These are phyloP conservation scores for Penicillium argentinense DNA, from an alignment of 495 filamentous ascomycete species.

Conservation along the genomic window DNA sequence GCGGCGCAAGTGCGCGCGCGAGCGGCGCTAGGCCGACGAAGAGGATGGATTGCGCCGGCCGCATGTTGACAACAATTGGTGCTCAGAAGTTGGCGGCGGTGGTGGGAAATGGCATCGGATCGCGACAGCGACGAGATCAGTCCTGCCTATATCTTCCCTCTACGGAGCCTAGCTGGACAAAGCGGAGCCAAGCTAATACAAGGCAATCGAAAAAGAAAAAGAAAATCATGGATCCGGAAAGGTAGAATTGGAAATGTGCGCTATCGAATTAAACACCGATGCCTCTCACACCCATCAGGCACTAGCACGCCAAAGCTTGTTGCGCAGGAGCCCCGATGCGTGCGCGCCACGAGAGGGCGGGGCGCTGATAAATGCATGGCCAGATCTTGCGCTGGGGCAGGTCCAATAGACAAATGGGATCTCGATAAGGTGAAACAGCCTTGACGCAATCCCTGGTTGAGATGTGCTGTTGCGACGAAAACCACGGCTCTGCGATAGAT, in stretches of 20 bases:
- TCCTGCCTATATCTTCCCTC: too few species aligned
- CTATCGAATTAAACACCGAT: not conserved
- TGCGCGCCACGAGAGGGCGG: too few species aligned
- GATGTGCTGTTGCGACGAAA: not conserved
- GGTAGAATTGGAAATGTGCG: not conserved
- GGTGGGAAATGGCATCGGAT: too few species aligned
- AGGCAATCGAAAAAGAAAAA: not conserved
- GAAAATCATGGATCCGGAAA: not conserved
- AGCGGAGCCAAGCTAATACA: too few species aligned
- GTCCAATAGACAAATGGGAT: not conserved
- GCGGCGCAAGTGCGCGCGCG: conserved; percentile 23
- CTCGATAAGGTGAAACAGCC: conserved; percentile 3
- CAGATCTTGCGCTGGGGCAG: not conserved
- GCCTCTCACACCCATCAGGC: too few species aligned
- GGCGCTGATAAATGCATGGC: too few species aligned
- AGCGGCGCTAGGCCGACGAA: conserved; percentile 1
- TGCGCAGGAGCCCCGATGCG: too few species aligned
- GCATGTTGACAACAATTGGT: not conserved
- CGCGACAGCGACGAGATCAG: too few species aligned
- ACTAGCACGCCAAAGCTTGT: too few species aligned
- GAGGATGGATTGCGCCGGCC: conserved; percentile 11
- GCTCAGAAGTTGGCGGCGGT: too few species aligned
- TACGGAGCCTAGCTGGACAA: too few species aligned
- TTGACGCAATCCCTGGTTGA: not conserved
- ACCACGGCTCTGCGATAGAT: not conserved